These are phyloP conservation scores for Parastagonospora nodorum DNA, from an alignment of 2,329 filamentous ascomycete species.

Conservation along the genomic window DNA sequence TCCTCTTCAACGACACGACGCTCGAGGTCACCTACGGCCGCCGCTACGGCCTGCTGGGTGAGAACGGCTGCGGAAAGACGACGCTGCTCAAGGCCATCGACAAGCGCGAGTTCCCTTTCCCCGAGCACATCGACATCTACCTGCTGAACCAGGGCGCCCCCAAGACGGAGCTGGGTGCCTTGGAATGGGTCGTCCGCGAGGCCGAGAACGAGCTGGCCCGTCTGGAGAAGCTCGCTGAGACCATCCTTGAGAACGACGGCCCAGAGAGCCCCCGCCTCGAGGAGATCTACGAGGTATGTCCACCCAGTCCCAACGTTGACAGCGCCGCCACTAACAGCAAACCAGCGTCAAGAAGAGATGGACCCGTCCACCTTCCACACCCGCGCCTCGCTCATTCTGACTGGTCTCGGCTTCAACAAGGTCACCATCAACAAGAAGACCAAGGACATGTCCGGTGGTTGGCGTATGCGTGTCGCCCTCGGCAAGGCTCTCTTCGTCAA, in stretches of 20 bases:
- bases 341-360: slow-evolving; percentile 95
- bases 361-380: slow-evolving; percentile 97
- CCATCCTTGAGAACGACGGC: slow-evolving; percentile 87
- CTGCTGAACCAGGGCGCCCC: slow-evolving; percentile 96
- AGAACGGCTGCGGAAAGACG: slow-evolving; percentile 99
- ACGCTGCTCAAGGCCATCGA: slow-evolving; percentile 96
- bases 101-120: slow-evolving; percentile 92
- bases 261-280: slow-evolving; percentile 89
- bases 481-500: slow-evolving; percentile 98
- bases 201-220: slow-evolving; percentile 91
- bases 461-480: slow-evolving; percentile 98
- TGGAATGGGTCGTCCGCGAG: slow-evolving; percentile 97
- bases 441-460: slow-evolving; percentile 99
- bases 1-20: slow-evolving; percentile 91
- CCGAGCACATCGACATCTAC: slow-evolving; percentile 97
- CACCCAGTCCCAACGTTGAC: neutral
- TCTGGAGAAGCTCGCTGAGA: slow-evolving; percentile 86
- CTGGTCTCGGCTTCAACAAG: slow-evolving; percentile 99
- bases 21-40: slow-evolving; percentile 92
- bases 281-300: slow-evolving; percentile 90
- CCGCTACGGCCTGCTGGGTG: slow-evolving; percentile 91
- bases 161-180: slow-evolving; percentile 82
- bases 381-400: slow-evolving; percentile 93
- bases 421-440: slow-evolving; percentile 98
- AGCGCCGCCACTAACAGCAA: slow-evolving; percentile 6